phyloP scores from a whole-genome alignment of 331 rosid species.

The Quercus phellos region DNA sequence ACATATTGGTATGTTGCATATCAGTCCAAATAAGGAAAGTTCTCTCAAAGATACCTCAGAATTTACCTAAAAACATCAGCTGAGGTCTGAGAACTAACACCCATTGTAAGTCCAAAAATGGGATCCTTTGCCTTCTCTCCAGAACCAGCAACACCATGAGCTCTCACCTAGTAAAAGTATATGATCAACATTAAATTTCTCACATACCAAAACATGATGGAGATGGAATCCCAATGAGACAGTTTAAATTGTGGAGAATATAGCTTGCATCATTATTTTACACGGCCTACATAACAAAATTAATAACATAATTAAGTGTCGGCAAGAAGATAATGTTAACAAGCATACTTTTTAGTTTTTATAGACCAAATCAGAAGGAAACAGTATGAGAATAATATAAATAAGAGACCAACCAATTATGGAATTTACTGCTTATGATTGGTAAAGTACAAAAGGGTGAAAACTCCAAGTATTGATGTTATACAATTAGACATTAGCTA shows the following conservation, averaged over 20 bases:
- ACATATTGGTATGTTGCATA: neutral
- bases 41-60: neutral
- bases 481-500: no score
- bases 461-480: no score
- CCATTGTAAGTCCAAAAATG: conserved; percentile 78
- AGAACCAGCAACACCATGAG: conserved; percentile 49
- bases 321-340: neutral
- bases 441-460: no score
- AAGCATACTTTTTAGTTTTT: neutral
- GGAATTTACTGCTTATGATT: no score
- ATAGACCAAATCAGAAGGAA: neutral
- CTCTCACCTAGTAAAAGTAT: conserved; percentile 47
- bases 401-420: no score
- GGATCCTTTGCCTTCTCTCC: conserved; percentile 90
- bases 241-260: neutral
- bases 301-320: neutral
- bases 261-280: neutral
- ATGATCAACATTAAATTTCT: neutral
- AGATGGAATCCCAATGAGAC: neutral
- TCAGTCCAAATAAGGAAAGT: neutral
- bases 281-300: neutral
- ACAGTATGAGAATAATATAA: no score
- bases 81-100: conserved; percentile 58
- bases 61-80: conserved; percentile 63
- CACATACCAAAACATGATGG: neutral